Percentiles rank a stretch among this genome's conserved stretches.
Evolutionary conservation across 2,329 filamentous ascomycete genomes (phyloP).

Genomic region (Talaromyces marneffei): DNA sequence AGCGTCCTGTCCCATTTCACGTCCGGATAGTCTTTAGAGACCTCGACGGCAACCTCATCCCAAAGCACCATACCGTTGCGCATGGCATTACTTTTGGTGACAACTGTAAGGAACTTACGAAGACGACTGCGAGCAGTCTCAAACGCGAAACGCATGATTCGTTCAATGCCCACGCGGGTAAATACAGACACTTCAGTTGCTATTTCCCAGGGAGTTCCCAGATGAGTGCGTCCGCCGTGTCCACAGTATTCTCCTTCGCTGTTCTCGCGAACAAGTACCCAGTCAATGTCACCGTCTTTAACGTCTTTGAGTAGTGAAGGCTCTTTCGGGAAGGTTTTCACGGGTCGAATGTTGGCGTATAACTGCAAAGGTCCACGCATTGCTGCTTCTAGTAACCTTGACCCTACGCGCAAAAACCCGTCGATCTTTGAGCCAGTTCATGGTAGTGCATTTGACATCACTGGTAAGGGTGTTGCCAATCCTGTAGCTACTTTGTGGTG

Average conservation of each 20-base stretch:
- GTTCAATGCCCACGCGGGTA: constrained; percentile 54
- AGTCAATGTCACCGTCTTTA: constrained; percentile 56
- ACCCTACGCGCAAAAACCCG: constrained; percentile 51
- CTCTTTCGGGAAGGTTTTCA: constrained; percentile 56
- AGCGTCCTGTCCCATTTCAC: constrained; percentile 61
- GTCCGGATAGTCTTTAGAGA: constrained; percentile 54
- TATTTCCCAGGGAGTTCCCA: constrained; percentile 53
- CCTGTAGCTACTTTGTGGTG: constrained; percentile 60
- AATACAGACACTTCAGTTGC: constrained; percentile 61
- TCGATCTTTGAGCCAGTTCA: constrained; percentile 55
- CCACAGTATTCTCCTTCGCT: constrained; percentile 62
- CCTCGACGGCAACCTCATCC: constrained; percentile 56
- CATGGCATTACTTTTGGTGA: constrained; percentile 62
- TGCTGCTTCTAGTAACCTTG: constrained; percentile 58
- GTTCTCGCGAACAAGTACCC: constrained; percentile 63
- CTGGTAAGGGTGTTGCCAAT: constrained; percentile 53
- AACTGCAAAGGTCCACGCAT: constrained; percentile 61
- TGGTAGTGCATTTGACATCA: constrained; percentile 54
- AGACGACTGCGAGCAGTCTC: constrained; percentile 54
- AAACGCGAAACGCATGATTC: constrained; percentile 60
- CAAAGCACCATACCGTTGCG: constrained; percentile 63
- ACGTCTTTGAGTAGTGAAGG: constrained; percentile 51
- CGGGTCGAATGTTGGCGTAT: constrained; percentile 59
- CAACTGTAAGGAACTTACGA: constrained; percentile 55
- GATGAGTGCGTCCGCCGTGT: constrained; percentile 58